These are phyloP conservation scores for Fusarium humuli DNA, from an alignment of 2,329 filamentous ascomycete genomes.

Conservation along the genomic window DNA sequence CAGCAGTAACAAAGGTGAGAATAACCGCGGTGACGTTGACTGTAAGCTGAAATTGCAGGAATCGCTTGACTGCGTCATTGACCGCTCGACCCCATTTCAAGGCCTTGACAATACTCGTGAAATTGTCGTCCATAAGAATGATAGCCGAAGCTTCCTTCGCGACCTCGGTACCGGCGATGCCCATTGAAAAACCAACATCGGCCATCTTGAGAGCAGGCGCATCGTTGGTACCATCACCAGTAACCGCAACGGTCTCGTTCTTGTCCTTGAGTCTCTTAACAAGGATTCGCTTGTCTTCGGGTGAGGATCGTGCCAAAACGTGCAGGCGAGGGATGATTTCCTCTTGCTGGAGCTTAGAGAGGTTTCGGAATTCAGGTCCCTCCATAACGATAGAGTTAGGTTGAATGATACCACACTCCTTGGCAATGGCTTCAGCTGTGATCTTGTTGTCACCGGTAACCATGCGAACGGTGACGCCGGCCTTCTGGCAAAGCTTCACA, in stretches of 20 bases:
- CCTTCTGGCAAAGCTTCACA: constrained; percentile 77
- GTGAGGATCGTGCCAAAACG: constrained; percentile 79
- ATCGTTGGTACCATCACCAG: constrained; percentile 86
- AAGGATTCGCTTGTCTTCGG: constrained; percentile 80
- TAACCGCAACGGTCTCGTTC: constrained; percentile 83
- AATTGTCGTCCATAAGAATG: constrained; percentile 90
- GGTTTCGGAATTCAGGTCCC: constrained; percentile 80
- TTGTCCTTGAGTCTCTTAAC: constrained; percentile 78
- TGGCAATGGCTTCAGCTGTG: constrained; percentile 82
- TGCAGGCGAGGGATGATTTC: constrained; percentile 76
- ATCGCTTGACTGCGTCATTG: constrained; percentile 82
- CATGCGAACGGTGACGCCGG: constrained; percentile 85
- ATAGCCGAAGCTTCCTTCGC: constrained; percentile 88
- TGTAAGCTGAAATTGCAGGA: constrained; percentile 81
- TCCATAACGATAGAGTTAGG: constrained; percentile 78
- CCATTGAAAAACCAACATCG: constrained; percentile 88
- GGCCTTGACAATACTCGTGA: constrained; percentile 86
- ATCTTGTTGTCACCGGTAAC: constrained; percentile 86
- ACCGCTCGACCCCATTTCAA: constrained; percentile 83
- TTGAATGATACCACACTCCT: constrained; percentile 80
- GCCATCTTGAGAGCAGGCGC: constrained; percentile 83
- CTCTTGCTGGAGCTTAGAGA: constrained; percentile 73
- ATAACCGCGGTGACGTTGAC: constrained; percentile 93
- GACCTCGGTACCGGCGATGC: constrained; percentile 84
- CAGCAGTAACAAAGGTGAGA: constrained; percentile 88